Evolutionary conservation across 768 basidiomycete species (phyloP).

Genomic region (Termitomyces bulborhizus): DNA sequence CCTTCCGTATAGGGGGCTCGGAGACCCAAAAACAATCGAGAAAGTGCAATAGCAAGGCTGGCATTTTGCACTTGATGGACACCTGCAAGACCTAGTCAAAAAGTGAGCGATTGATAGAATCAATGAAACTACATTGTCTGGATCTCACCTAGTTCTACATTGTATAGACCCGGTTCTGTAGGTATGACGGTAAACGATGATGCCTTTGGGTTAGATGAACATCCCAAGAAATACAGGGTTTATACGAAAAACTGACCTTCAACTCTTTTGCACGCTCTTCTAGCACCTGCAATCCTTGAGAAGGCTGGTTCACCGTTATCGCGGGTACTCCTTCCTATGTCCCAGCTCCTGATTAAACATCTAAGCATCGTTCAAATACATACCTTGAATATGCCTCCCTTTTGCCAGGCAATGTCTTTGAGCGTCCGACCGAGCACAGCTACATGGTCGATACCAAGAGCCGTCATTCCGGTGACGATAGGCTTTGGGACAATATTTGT

Average conservation of each 20-base stretch:
- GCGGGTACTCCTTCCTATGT: constrained; percentile 75
- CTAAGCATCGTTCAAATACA: constrained; percentile 3
- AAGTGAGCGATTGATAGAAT: background rate
- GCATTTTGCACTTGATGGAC: constrained; percentile 87
- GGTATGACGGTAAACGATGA: constrained; percentile 29
- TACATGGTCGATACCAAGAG: constrained; percentile 91
- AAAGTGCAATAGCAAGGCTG: constrained; percentile 71
- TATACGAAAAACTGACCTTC: constrained; percentile 38
- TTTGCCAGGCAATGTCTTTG: constrained; percentile 88
- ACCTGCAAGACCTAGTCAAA: constrained; percentile 68
- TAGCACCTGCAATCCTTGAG: constrained; percentile 64
- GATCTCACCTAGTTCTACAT: constrained; percentile 55
- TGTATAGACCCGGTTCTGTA: constrained; percentile 38
- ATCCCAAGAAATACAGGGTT: constrained; percentile 1
- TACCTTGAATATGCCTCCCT: constrained; percentile 95
- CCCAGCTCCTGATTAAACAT: background rate
- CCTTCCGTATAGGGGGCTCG: constrained; percentile 21
- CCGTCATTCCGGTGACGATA: constrained; percentile 83
- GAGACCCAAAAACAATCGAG: constrained; percentile 52
- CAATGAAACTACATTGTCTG: background rate
- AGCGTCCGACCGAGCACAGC: constrained; percentile 83
- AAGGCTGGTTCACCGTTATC: constrained; percentile 72
- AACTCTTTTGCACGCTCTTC: constrained; percentile 56
- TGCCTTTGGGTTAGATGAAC: background rate
- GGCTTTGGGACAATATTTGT: constrained; percentile 94